Evolutionary conservation across 2,329 filamentous ascomycete species (phyloP).

Genomic region (Orbilia brochopaga): DNA sequence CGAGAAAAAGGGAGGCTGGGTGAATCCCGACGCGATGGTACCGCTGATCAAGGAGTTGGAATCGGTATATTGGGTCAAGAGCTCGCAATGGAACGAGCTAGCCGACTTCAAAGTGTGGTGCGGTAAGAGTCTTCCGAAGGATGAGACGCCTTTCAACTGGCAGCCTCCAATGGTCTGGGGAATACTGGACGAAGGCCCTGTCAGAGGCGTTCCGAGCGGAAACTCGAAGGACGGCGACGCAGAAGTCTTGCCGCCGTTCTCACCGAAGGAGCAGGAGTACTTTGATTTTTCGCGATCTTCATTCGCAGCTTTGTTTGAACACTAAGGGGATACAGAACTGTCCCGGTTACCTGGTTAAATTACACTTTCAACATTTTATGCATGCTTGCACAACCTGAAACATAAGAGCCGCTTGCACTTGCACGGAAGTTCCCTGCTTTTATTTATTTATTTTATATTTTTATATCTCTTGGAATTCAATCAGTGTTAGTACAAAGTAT

Average conservation of each 20-base stretch:
- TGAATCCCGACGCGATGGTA: constrained; percentile 14
- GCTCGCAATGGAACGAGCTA: constrained; percentile 31
- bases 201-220: neutral
- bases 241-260: neutral
- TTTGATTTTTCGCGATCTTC: constrained; percentile 24
- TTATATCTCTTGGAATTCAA: no score
- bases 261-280: constrained; percentile 18
- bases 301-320: constrained; percentile 21
- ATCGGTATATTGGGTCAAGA: constrained; percentile 27
- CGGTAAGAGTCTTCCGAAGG: neutral
- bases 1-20: constrained; percentile 6
- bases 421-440: no score
- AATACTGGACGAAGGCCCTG: constrained; percentile 18
- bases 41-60: constrained; percentile 22
- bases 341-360: no score
- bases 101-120: constrained; percentile 29
- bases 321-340: no score
- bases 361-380: no score
- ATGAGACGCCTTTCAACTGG: constrained; percentile 26
- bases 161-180: constrained; percentile 21
- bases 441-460: no score
- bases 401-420: no score
- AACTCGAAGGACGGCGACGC: neutral
- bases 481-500: no score
- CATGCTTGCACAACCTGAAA: no score